These are phyloP conservation scores for Zhuliangozyma parablackwelliae DNA, from an alignment of 1,139 yeast genomes.

Conservation along the genomic window DNA sequence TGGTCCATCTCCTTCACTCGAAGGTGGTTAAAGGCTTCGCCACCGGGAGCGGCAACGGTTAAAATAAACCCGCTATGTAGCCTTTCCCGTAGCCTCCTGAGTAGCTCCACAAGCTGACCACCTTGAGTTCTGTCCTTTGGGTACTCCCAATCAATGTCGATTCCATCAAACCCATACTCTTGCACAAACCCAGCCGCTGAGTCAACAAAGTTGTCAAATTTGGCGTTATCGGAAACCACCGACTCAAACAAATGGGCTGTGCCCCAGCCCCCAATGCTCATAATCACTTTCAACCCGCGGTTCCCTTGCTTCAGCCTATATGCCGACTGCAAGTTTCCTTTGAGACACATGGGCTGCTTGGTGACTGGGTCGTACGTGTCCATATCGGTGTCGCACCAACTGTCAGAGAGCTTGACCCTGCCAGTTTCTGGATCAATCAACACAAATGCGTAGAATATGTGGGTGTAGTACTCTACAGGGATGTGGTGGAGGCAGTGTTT, in stretches of 20 bases:
- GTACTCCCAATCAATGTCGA: conserved; percentile 95
- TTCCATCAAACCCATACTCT: conserved; percentile 74
- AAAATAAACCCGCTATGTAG: conserved; percentile 37
- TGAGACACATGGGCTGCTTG: not conserved
- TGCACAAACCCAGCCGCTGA: conserved; percentile 46
- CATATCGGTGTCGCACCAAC: conserved; percentile 63
- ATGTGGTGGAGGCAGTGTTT: conserved; percentile 65
- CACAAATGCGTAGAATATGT: conserved; percentile 76
- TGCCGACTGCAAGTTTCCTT: conserved; percentile 58
- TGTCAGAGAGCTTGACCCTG: conserved; percentile 49
- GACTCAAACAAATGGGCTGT: conserved; percentile 48
- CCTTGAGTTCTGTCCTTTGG: conserved; percentile 53
- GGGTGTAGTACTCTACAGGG: conserved; percentile 54
- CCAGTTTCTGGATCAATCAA: conserved; percentile 55
- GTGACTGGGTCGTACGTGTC: conserved; percentile 13
- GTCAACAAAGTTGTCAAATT: conserved; percentile 44
- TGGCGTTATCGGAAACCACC: conserved; percentile 34
- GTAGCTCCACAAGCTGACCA: conserved; percentile 37
- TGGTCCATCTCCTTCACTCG: conserved; percentile 51
- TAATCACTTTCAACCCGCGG: conserved; percentile 52
- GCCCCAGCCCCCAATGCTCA: conserved; percentile 92
- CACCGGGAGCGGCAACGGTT: conserved; percentile 77
- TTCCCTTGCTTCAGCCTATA: conserved; percentile 43
- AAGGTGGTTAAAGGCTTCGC: conserved; percentile 42
- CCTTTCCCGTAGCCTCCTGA: conserved; percentile 36